phyloP scores from a whole-genome alignment of 2,329 filamentous ascomycete genomes.

The Paracoccidioides lutzii region DNA sequence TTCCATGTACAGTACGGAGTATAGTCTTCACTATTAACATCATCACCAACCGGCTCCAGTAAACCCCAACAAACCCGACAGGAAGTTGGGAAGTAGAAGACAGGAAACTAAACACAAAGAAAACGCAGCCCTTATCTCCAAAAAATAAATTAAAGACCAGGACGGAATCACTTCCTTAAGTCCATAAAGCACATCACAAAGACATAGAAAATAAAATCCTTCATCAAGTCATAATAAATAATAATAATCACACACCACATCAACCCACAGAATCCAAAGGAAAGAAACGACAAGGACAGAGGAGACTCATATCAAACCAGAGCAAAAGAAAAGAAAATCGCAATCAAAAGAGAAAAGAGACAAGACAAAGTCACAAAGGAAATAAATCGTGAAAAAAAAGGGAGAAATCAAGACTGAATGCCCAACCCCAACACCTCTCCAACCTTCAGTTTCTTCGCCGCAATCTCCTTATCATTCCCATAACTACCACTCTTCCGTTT shows the following conservation, averaged over 20 bases:
- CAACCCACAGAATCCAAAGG: not conserved
- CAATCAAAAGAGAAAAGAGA: not conserved
- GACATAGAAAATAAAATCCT: too few relatives aligned
- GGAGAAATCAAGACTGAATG: slow-evolving; percentile 33
- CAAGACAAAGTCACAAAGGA: not conserved
- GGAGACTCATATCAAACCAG: not conserved
- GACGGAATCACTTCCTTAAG: too few relatives aligned
- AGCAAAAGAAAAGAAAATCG: not conserved
- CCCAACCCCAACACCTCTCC: slow-evolving; percentile 43
- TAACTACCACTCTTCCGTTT: slow-evolving; percentile 23
- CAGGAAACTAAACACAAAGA: not conserved
- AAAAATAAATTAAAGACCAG: too few relatives aligned
- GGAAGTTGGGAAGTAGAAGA: too few relatives aligned
- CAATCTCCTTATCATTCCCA: slow-evolving; percentile 19
- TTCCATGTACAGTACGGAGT: too few relatives aligned
- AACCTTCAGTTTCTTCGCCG: slow-evolving; percentile 39
- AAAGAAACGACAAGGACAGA: not conserved
- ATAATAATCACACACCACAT: not conserved
- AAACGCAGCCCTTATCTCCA: not conserved
- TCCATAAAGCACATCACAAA: too few relatives aligned
- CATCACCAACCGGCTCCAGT: not conserved
- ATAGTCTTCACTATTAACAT: not conserved
- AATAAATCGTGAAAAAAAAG: not conserved
- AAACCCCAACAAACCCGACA: not conserved
- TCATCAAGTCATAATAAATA: too few relatives aligned